phyloP scores from a whole-genome alignment of 495 filamentous ascomycete genomes.

The Daldinia loculata region DNA sequence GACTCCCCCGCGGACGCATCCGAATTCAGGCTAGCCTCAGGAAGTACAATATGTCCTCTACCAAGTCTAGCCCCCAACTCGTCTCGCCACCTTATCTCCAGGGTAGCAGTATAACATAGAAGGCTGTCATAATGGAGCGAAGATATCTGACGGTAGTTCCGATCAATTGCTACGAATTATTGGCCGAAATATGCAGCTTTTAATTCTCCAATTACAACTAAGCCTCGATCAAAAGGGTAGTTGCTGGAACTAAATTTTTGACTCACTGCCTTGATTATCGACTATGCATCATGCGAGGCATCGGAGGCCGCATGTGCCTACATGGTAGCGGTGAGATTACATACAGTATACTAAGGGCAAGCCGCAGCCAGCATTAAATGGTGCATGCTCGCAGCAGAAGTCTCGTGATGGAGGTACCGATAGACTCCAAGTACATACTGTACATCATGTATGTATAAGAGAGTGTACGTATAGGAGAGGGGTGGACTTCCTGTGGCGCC shows the following conservation, averaged over 20 bases:
- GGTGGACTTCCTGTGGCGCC: background rate
- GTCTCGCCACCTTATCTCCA: constrained; percentile 12
- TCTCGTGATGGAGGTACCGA: constrained; percentile 3
- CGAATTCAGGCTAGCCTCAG: constrained; percentile 3
- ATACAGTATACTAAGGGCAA: background rate
- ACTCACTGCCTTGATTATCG: background rate
- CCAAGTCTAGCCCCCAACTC: constrained; percentile 27
- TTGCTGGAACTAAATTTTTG: background rate
- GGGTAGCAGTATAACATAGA: background rate
- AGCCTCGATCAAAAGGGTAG: background rate
- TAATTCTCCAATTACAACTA: constrained; percentile 7
- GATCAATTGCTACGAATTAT: background rate
- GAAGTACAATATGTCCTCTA: constrained; percentile 16
- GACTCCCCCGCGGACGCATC: constrained; percentile 15
- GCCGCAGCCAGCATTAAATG: background rate
- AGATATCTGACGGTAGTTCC: background rate
- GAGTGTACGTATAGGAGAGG: background rate
- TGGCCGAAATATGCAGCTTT: background rate
- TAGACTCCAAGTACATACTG: background rate
- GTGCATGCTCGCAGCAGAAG: constrained; percentile 1
- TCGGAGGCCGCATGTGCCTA: constrained; percentile 12
- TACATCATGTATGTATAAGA: background rate
- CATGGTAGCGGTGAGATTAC: constrained; percentile 23
- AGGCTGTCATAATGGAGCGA: constrained; percentile 15
- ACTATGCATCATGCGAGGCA: constrained; percentile 7